These are phyloP conservation scores for Metarhizium sp. DNA, from an alignment of 2,329 filamentous ascomycete species.

Conservation along the genomic window DNA sequence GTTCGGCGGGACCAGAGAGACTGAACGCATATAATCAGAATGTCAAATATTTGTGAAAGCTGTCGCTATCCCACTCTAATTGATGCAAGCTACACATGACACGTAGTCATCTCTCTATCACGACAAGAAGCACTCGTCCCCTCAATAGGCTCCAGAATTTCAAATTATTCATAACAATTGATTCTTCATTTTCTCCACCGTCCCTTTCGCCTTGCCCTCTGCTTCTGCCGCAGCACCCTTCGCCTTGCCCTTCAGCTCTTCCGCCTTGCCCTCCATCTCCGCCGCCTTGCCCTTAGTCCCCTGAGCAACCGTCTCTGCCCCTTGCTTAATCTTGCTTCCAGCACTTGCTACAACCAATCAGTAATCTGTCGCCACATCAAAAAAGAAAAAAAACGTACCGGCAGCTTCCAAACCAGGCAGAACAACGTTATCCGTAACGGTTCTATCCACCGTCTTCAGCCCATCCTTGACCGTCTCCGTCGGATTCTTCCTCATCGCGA, in stretches of 20 bases:
- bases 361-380: neutral
- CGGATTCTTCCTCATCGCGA: conserved; percentile 35
- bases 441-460: conserved; percentile 49
- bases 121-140: neutral
- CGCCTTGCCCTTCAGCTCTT: conserved; percentile 23
- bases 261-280: conserved; percentile 23
- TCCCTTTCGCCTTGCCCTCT: conserved; percentile 27
- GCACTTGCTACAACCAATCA: conserved; percentile 22
- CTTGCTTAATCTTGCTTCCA: conserved; percentile 39
- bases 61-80: neutral
- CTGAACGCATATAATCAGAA: neutral
- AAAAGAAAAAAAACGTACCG: conserved; percentile 29
- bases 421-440: conserved; percentile 51
- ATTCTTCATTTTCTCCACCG: conserved; percentile 26
- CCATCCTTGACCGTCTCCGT: conserved; percentile 50
- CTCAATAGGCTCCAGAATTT: neutral
- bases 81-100: neutral
- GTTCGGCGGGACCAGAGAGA: too few species aligned
- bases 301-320: conserved; percentile 19
- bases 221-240: conserved; percentile 28
- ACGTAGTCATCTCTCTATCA: neutral
- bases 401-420: conserved; percentile 52
- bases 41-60: neutral
- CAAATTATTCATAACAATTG: conserved; percentile 1
- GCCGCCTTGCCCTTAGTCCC: conserved; percentile 25